Base-by-base conservation (phyloP, 306 rosid species). In the Trichosanthes truncata region DNA sequence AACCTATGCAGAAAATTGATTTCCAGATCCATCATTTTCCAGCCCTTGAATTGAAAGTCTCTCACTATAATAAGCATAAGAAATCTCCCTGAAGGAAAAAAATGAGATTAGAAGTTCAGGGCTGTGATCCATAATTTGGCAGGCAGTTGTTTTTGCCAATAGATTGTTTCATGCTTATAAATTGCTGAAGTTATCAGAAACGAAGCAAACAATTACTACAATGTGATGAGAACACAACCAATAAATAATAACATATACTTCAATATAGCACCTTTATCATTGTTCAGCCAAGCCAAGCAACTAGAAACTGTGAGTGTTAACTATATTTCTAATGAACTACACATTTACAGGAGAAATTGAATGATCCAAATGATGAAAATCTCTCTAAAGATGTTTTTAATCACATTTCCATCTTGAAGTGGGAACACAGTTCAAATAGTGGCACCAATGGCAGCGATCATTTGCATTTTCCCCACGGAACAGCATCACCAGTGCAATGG, bases 151-250 rank as follows among this genome's bases (percentile, higher is more conserved):
- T 68, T 68, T 68, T 68, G 29, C 52, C 23, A 40, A 68, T 11
- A 21, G 31, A 68, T 68, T 31, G 66, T 12, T 25, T 59, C 5
- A 57, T 57, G 23, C 14, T n/a, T 23, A 23, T 9, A 23, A 59
- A 59, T 59, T 10, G 5, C 12, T 15, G 6, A 57, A 57, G 33
- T 23, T 57, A 23, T 23, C 4, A 10, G 3, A 63, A 72, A 23
- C 38, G 49, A 84, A 73, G 38, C 21, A 51, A 49, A 48, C 87
- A 62, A 56, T 76, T 35, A 81, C 9, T 40, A 13, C 52, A 85
- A 75, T 43, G 82, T 35, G 52, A 82, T 9, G 20, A 62, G 4
- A 84, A 67, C 48, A 81, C 79, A 67, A 49, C 79, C 33, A 36
- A 61, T 80, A 76, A 35, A 40, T 15, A 33, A 76, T n/a, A 36